Percentiles rank a stretch among this genome's conserved stretches.
These are phyloP conservation scores for Cenococcum geophilum DNA, from an alignment of 495 filamentous ascomycete species.

Conservation along the genomic window DNA sequence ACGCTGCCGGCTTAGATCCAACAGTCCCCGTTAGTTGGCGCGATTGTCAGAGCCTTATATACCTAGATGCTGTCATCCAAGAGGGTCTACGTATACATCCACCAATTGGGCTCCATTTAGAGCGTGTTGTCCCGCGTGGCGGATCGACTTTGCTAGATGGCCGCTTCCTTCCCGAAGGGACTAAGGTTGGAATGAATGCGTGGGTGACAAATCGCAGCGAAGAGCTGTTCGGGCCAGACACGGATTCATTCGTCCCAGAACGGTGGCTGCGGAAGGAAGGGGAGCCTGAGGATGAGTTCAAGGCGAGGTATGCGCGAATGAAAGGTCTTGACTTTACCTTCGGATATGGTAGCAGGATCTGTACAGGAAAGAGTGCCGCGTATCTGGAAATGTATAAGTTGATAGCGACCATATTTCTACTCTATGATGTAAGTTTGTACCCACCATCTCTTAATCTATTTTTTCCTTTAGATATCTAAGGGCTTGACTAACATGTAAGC, in stretches of 20 bases:
- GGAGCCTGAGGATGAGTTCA: constrained; percentile 3
- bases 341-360: constrained; percentile 12
- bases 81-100: constrained; percentile 17
- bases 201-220: constrained; percentile 15
- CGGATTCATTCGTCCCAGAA: constrained; percentile 18
- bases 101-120: constrained; percentile 11
- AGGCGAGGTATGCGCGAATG: constrained; percentile 8
- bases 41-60: constrained; percentile 5
- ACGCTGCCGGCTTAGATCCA: neutral
- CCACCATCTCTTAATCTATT: neutral
- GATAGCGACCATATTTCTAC: constrained; percentile 13
- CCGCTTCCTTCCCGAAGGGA: constrained; percentile 15
- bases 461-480: neutral
- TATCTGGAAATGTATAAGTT: constrained; percentile 17
- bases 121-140: constrained; percentile 15
- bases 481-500: neutral
- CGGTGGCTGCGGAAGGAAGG: constrained; percentile 19
- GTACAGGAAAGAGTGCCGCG: constrained; percentile 12
- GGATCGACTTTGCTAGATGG: constrained; percentile 13
- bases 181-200: constrained; percentile 19
- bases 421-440: constrained; percentile 21
- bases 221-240: constrained; percentile 15
- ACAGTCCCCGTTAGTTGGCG: neutral
- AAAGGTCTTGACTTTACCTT: constrained; percentile 8
- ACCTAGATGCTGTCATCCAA: constrained; percentile 23